Base-by-base conservation (phyloP, 2,329 filamentous ascomycete genomes). In the Aureobasidium sp. region DNA sequence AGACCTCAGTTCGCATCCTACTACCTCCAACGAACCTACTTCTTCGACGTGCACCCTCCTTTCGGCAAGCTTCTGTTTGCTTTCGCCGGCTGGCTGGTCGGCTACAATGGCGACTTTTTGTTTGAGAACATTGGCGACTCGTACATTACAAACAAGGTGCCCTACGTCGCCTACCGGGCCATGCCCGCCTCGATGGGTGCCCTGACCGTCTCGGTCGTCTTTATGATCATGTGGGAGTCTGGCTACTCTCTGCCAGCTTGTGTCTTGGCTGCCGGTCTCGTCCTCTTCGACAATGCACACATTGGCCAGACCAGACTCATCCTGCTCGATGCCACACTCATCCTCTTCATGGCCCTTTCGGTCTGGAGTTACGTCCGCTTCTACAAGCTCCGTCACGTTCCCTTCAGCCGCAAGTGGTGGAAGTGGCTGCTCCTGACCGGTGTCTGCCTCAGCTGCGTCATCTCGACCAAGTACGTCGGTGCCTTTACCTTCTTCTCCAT, bases 111-210 rank as follows among this genome's bases (percentile, higher is more conserved):
- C 68, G 87, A 92, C 73, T 99, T 97, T 79, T 86, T 96, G 73
- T 99, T 99, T 77, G 94, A 99, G 70, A 99, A 97, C 79, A 99
- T 99, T 75, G 94, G 94, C 72, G 94, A 97, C 75, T 97, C 93
- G 20, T 99, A 99, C 80, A 90, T 97, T 70, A 84, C 87, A 64
- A 97, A 99, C 82, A 94, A 95, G 74, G 92, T 99, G 45, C 94
- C 94, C 41, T 99, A 99, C 75, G 89, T 99, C 65, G 92, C 94
- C 65, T 96, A 95, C 79, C 90, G 94, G 69, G 89, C 92, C 49
- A 85, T 99, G 80, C 94, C 94, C 45, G 94, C 94, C 64, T 84
- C 94, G 55, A 85, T 97, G 68, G 94, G 94, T 67, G 88, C 94
- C 62, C 80, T 99, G 68, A 99, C 94, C 12, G 91, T 99, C 57